Evolutionary conservation across 2,329 filamentous ascomycete species (phyloP), one percentile per base, ranked within the genome.

Genomic region (Fusarium heterosporum): DNA sequence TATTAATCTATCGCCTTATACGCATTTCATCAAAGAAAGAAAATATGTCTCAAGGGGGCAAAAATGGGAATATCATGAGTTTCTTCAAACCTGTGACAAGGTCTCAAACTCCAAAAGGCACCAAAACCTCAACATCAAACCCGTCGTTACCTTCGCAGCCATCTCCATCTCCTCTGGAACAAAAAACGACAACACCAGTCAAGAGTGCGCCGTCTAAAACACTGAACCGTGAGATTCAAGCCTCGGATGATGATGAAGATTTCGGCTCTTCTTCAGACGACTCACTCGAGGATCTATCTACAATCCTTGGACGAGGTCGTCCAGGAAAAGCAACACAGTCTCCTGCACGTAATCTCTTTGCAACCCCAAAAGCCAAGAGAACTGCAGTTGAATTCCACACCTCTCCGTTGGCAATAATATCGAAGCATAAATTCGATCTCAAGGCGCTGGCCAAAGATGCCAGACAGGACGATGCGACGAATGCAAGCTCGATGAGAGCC

Each of bases 231-330:
- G 79, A 90, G 55, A 90, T 94, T 39, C 84, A 83, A 43, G 89
- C 87, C 53, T 93, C 92, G 0, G 92, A 94, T 72, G 90, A 90
- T 11, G 90, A 91, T n/a, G 85, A 85, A 17, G 84, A 84, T 28
- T 83, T 89, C 68, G 85, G 82, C 36, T 69, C 66, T 36, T 75
- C 72, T 17, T 88, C 88, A 17, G 85, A 87, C 26, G 84, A 84
- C 47, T 90, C 89, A 0, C 81, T 90, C 14, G 83, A 85, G 7
- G 81, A 85, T 41, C 75, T 90, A 2, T 74, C 76, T 10, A 64
- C 71, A 29, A 74, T 79, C 12, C 70, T 80, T 12, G 72, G 75
- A 8, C 68, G 69, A 16, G 60, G 62, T 16, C 73, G 70, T 9
- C 74, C 73, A 4, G 60, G 40, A 10, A 62, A 52, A n/a, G 43